Base-by-base conservation (phyloP, 1,284 basidiomycete genomes). In the Exobasidium rhododendri region DNA sequence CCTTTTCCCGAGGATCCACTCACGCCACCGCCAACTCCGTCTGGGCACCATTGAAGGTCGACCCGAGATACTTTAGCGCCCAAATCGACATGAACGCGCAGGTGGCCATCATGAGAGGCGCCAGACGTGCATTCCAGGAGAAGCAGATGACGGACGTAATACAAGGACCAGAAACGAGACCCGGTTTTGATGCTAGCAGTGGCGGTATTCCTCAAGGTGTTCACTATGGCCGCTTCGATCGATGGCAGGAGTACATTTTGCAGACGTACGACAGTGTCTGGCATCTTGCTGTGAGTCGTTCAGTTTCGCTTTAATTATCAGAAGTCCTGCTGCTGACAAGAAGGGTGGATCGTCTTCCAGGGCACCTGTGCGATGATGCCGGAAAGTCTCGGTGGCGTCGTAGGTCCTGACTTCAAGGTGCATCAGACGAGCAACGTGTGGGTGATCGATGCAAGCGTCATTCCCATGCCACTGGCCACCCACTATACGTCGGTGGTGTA, bases 361-460 rank as follows among this genome's bases (percentile, higher is more conserved):
- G 86, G 84, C 0, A 87, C 86, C 0, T 83, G 83, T 1, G 80
- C 86, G 3, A 87, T 89, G 86, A 86, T 86, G 83, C 80, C 78
- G 45, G 80, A 82, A 32, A 81, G 81, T 1, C 81, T 86, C 3
- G 87, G 87, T 28, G 87, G 86, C 72, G 78, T 74, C 64, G 83
- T 81, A 4, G 81, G 81, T 49, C 58, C 53, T 2, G 24, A 64
- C 10, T 66, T 79, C 47, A 68, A 63, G 45, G 78, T 81, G 10
- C 65, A 83, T 83, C n/a, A 83, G 0, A 68, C 69, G 7, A 17
- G 30, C 30, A 74, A 73, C 30, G 66, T 77, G 1, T 62, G 73
- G 31, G 72, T 75, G 24, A 67, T 75, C 14, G 74, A 77, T 58
- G 74, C 71, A 4, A 64, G 61, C 29, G 65, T 69, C 0, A 44